These are phyloP conservation scores for Pseudocercospora vitis DNA, from an alignment of 2,329 filamentous ascomycete species.

Conservation along the genomic window DNA sequence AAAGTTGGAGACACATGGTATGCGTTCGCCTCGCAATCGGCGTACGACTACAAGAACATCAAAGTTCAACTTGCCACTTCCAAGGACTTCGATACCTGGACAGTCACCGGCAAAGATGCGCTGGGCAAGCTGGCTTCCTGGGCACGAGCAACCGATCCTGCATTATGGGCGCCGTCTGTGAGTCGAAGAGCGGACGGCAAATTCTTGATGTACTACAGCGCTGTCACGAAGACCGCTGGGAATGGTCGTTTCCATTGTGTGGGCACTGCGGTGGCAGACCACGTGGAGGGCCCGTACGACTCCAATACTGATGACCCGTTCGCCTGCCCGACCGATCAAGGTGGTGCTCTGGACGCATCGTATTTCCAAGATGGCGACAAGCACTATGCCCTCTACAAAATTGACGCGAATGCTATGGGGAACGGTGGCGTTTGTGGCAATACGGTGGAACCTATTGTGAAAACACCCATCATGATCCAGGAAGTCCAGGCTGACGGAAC, in stretches of 20 bases:
- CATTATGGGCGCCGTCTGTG: slow-evolving; percentile 42
- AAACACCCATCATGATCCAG: slow-evolving; percentile 34
- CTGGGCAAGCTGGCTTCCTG: slow-evolving; percentile 34
- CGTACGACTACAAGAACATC: slow-evolving; percentile 24
- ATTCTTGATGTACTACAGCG: slow-evolving; percentile 36
- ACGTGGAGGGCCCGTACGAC: slow-evolving; percentile 31
- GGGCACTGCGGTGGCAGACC: slow-evolving; percentile 28
- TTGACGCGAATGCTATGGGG: slow-evolving; percentile 34
- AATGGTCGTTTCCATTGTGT: slow-evolving; percentile 31
- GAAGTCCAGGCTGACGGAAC: slow-evolving; percentile 29
- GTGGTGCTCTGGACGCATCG: slow-evolving; percentile 34
- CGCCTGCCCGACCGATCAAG: slow-evolving; percentile 31
- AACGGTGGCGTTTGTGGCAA: slow-evolving; percentile 32
- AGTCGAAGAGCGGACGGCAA: slow-evolving; percentile 28
- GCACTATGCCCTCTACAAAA: slow-evolving; percentile 33
- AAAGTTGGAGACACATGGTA: slow-evolving; percentile 38
- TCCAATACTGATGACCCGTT: slow-evolving; percentile 27
- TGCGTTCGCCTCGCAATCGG: slow-evolving; percentile 39
- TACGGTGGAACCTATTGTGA: slow-evolving; percentile 22
- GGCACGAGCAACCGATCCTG: slow-evolving; percentile 27
- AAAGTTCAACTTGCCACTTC: slow-evolving; percentile 41
- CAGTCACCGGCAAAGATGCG: slow-evolving; percentile 33
- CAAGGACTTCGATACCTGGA: slow-evolving; percentile 37
- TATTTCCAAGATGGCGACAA: slow-evolving; percentile 31
- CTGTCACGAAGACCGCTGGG: slow-evolving; percentile 29